Percentiles rank a stretch among this genome's conserved stretches.
Evolutionary conservation across 2,329 filamentous ascomycete species (phyloP).

Genomic region (Capronia epimyces): DNA sequence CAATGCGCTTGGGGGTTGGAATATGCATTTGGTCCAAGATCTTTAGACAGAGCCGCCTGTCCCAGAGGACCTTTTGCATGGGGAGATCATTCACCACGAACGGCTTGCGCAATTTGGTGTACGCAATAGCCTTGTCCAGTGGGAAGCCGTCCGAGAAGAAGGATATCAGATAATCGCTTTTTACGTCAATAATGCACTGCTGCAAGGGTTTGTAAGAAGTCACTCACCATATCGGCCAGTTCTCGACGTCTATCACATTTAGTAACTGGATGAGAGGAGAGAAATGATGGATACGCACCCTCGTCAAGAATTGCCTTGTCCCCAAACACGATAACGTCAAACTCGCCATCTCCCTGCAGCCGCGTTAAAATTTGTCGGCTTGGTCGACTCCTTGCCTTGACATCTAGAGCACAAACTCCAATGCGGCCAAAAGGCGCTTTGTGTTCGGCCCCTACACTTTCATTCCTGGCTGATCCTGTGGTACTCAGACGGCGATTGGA

Average conservation of each 20-base stretch:
- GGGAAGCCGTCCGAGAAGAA: conserved; percentile 99
- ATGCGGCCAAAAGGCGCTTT: conserved; percentile 57
- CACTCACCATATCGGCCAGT: conserved; percentile 79
- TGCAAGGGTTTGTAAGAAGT: background rate
- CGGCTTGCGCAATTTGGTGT: conserved; percentile 85
- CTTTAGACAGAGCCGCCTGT: conserved; percentile 79
- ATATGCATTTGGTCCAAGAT: conserved; percentile 87
- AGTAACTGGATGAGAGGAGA: conserved; percentile 9
- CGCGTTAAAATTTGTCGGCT: conserved; percentile 93
- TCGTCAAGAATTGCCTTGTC: conserved; percentile 98
- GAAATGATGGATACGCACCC: conserved; percentile 42
- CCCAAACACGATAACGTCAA: conserved; percentile 95
- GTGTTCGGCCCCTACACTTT: conserved; percentile 15
- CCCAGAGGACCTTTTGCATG: conserved; percentile 97
- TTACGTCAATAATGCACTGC: background rate
- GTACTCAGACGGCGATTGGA: conserved; percentile 27
- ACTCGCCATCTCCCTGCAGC: conserved; percentile 82
- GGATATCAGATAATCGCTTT: conserved; percentile 80
- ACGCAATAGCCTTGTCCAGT: conserved; percentile 92
- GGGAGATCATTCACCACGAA: conserved; percentile 97
- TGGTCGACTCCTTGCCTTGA: conserved; percentile 94
- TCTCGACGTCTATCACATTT: conserved; percentile 65
- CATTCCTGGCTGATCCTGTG: conserved; percentile 25
- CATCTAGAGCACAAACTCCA: conserved; percentile 89
- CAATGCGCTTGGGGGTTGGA: conserved; percentile 78